phyloP scores from a whole-genome alignment of 169 alveolate species.

The Ichthyophthirius multifiliis region DNA sequence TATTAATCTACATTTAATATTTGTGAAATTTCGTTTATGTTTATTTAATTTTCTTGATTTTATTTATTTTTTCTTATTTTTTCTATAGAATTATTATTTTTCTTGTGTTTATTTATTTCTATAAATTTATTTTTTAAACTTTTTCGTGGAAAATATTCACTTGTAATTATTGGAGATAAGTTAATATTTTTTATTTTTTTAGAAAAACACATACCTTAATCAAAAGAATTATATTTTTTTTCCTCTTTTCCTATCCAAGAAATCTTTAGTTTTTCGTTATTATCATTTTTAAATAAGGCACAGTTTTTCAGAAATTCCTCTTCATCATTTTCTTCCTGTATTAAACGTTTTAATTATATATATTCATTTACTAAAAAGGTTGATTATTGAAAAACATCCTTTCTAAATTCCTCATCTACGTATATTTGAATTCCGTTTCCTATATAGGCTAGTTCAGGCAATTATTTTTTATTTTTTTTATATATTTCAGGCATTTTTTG shows the following conservation, averaged over 20 bases:
- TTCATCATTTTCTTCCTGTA: background rate
- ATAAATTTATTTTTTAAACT: too few species aligned
- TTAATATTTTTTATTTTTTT: too few species aligned
- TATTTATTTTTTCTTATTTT: too few species aligned
- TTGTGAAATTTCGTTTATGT: too few species aligned
- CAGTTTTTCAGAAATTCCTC: background rate
- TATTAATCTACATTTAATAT: too few species aligned
- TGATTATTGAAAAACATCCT: background rate
- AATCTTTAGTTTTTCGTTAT: too few species aligned
- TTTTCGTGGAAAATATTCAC: too few species aligned
- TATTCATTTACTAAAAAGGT: background rate
- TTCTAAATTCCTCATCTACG: background rate
- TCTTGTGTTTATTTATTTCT: too few species aligned
- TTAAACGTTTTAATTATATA: background rate
- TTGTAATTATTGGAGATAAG: too few species aligned
- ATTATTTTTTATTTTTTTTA: background rate
- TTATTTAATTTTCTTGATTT: too few species aligned
- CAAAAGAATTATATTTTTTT: constrained; percentile 1
- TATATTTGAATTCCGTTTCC: background rate
- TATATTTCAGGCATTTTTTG: background rate
- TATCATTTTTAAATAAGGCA: background rate
- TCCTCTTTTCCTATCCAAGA: background rate
- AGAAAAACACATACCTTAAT: too few species aligned
- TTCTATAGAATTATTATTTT: too few species aligned
- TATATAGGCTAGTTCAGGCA: background rate